Percentiles rank a stretch among this genome's conserved stretches.
Conservation (phyloP, 352 stramenopile genomes). For the Globisporangium lucens region DNA sequence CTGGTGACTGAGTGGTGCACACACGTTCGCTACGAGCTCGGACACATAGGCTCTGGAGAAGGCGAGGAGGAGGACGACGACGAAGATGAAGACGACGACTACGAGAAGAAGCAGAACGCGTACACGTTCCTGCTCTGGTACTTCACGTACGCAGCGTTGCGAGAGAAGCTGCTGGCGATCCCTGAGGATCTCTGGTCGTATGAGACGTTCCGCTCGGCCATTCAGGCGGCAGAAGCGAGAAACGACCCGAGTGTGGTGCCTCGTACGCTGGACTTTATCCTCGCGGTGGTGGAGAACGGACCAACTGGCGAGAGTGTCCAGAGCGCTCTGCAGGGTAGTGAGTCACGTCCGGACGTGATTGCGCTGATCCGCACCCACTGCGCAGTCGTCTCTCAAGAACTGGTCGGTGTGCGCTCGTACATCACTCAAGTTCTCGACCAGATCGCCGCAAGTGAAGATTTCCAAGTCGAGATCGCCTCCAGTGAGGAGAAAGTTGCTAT, state of each 20-base stretch:
- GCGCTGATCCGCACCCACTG: neutral
- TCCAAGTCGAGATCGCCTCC: neutral
- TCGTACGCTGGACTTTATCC: conserved; percentile 1
- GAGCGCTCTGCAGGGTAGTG: neutral
- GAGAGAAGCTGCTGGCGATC: conserved; percentile 1
- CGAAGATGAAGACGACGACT: neutral
- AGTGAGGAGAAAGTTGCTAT: neutral
- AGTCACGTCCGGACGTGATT: neutral
- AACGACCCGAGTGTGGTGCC: neutral
- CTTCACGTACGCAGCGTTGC: conserved; percentile 5
- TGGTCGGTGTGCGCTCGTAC: neutral
- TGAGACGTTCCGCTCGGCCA: neutral
- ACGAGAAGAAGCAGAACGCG: conserved; percentile 5
- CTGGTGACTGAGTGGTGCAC: neutral
- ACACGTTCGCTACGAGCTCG: conserved; percentile 3
- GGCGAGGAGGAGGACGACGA: neutral
- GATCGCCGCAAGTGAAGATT: neutral
- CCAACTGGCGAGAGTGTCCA: neutral
- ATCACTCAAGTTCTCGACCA: neutral
- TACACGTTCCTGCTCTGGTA: conserved; percentile 5
- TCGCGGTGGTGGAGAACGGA: conserved; percentile 3
- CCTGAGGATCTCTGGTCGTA: neutral
- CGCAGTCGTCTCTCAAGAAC: neutral
- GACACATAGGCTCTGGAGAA: neutral
- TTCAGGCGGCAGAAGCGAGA: neutral